Conservation (phyloP, 345 rosid genomes). For the Microcos paniculata region DNA sequence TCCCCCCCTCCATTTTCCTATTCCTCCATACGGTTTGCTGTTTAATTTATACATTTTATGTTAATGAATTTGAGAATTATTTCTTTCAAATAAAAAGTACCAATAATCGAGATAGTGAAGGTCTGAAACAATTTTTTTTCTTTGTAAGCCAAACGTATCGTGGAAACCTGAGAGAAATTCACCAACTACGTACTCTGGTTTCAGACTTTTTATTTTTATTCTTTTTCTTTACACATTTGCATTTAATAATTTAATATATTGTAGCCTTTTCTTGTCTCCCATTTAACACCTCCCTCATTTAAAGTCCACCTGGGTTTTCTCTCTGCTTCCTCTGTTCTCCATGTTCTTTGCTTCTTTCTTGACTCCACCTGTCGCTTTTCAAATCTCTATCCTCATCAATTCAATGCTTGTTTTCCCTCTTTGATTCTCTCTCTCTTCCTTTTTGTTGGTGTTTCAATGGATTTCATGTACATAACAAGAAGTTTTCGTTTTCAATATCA, state of each 20-base stretch:
- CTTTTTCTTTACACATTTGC: slow-evolving; percentile 1
- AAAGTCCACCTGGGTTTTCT: slow-evolving; percentile 19
- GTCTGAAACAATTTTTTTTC: not conserved
- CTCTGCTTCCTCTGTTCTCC: slow-evolving; percentile 27
- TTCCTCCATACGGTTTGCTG: slow-evolving; percentile 11
- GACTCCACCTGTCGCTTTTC: slow-evolving; percentile 4
- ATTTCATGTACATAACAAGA: not conserved
- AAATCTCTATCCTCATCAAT: slow-evolving; percentile 13
- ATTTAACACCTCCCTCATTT: slow-evolving; percentile 15
- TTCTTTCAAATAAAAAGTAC: not conserved
- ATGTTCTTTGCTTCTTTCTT: slow-evolving; percentile 13
- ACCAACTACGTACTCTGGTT: slow-evolving; percentile 23
- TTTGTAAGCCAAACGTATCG: slow-evolving; percentile 18
- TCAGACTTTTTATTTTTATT: not conserved
- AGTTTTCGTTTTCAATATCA: not conserved
- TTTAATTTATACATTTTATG: not conserved
- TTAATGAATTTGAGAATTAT: not conserved
- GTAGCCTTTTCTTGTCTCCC: slow-evolving; percentile 6
- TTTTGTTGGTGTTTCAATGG: not conserved
- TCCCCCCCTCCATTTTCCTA: not conserved
- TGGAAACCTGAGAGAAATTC: slow-evolving; percentile 23
- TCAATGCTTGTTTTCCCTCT: not conserved
- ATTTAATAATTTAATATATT: slow-evolving; percentile 10
- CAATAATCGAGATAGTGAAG: slow-evolving; percentile 29
- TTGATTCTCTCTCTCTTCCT: not conserved